These are phyloP conservation scores for Comarum palustre DNA, from an alignment of 306 rosid genomes.

Conservation along the genomic window DNA sequence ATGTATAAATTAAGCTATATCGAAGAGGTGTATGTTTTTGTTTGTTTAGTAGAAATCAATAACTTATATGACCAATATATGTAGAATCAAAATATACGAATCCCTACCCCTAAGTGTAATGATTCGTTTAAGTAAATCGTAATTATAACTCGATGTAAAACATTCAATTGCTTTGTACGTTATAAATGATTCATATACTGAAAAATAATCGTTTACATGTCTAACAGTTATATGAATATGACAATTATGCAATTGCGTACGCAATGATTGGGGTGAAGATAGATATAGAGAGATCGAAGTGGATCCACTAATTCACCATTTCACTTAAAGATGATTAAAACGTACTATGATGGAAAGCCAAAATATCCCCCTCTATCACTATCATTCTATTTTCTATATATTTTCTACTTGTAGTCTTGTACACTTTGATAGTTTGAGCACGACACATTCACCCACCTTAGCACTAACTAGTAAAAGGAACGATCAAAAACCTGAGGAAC, in stretches of 20 bases:
- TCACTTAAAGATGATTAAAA: background rate
- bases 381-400: background rate
- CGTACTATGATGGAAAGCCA: background rate
- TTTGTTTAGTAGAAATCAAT: background rate
- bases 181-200: background rate
- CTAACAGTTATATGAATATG: no score
- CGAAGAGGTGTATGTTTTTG: background rate
- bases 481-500: background rate
- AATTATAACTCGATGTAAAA: background rate
- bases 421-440: background rate
- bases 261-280: no score
- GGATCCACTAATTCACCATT: background rate
- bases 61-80: background rate
- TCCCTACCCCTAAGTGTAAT: background rate
- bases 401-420: background rate
- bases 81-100: background rate
- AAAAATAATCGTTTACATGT: no score
- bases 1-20: background rate
- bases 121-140: no score
- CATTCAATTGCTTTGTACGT: background rate
- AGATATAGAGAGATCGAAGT: background rate
- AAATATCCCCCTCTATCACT: background rate
- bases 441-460: constrained; percentile 9
- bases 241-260: no score
- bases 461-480: constrained; percentile 1